Percentiles rank a stretch among this genome's conserved stretches.
phyloP scores from a whole-genome alignment of 352 stramenopile genomes.

The Thalassiosira mediterranea region DNA sequence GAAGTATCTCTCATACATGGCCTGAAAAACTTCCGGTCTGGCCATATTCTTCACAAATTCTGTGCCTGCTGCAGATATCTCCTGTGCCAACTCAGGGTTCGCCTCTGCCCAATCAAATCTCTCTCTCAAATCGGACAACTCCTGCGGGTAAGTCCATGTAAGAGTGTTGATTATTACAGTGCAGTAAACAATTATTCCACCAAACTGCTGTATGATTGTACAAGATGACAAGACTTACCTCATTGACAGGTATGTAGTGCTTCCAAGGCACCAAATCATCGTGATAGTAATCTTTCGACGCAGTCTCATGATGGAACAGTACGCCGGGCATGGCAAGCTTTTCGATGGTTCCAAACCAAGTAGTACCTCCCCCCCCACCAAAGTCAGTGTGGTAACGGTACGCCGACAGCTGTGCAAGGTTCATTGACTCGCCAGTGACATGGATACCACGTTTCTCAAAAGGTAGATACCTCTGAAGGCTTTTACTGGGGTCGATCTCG shows the following conservation, averaged over 20 bases:
- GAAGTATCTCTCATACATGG: slow-evolving; percentile 32
- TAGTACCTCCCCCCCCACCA: slow-evolving; percentile 51
- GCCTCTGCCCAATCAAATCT: slow-evolving; percentile 64
- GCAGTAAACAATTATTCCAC: too few relatives aligned
- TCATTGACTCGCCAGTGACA: slow-evolving; percentile 18
- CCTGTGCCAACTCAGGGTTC: slow-evolving; percentile 34
- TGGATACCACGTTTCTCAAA: slow-evolving; percentile 25
- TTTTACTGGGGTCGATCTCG: background rate
- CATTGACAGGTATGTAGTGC: slow-evolving; percentile 53
- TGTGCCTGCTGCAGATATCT: slow-evolving; percentile 39
- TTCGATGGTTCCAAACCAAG: slow-evolving; percentile 53
- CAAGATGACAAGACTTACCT: too few relatives aligned
- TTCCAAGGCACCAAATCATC: slow-evolving; percentile 46
- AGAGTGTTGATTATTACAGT: too few relatives aligned
- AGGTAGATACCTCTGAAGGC: slow-evolving; percentile 15
- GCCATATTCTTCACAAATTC: slow-evolving; percentile 24
- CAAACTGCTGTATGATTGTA: too few relatives aligned
- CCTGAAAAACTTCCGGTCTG: slow-evolving; percentile 30
- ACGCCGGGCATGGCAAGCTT: slow-evolving; percentile 53
- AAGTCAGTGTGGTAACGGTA: slow-evolving; percentile 58
- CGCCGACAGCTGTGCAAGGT: slow-evolving; percentile 11
- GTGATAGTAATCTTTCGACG: slow-evolving; percentile 59
- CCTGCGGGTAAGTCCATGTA: too few relatives aligned
- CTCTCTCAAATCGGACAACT: slow-evolving; percentile 50
- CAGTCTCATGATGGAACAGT: slow-evolving; percentile 62